Conservation (phyloP, 2,329 filamentous ascomycete species). For the Xylariaceae sp. region DNA sequence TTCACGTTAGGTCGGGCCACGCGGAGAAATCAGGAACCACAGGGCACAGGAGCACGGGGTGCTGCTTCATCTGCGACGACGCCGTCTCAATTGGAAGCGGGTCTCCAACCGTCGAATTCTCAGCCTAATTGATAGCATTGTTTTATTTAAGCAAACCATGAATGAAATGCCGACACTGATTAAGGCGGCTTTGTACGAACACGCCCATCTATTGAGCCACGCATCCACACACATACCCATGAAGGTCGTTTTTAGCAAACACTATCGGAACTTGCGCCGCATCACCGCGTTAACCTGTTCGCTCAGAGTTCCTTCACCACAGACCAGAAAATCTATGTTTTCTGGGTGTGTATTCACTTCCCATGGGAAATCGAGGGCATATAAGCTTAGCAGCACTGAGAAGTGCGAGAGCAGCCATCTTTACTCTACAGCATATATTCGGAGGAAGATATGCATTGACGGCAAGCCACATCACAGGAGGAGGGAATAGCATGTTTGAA, state of each 20-base stretch:
- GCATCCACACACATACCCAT: slow-evolving; percentile 5
- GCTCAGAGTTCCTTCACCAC: slow-evolving; percentile 7
- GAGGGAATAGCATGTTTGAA: neutral
- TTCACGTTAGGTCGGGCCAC: slow-evolving; percentile 24
- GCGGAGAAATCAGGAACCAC: slow-evolving; percentile 26
- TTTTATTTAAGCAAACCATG: slow-evolving; percentile 15
- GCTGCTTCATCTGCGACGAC: slow-evolving; percentile 31
- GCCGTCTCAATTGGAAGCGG: slow-evolving; percentile 45
- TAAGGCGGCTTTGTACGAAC: slow-evolving; percentile 5
- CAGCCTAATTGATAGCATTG: slow-evolving; percentile 22
- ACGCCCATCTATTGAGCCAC: slow-evolving; percentile 4
- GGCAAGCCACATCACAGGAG: neutral
- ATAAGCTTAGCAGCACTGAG: neutral
- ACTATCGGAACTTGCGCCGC: slow-evolving; percentile 1
- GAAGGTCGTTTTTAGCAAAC: slow-evolving; percentile 3
- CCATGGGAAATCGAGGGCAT: neutral
- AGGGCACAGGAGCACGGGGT: slow-evolving; percentile 11
- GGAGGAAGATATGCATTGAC: neutral
- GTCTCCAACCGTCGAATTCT: slow-evolving; percentile 31
- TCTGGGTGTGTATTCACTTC: neutral
- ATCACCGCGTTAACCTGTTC: neutral
- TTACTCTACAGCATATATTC: neutral
- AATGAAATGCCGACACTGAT: slow-evolving; percentile 21
- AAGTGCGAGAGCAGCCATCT: neutral
- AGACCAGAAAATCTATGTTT: neutral